Evolutionary conservation across 805 yeast genomes (phyloP), one percentile per base, ranked within the genome.

Genomic region (Monosporozyma aerobia): DNA sequence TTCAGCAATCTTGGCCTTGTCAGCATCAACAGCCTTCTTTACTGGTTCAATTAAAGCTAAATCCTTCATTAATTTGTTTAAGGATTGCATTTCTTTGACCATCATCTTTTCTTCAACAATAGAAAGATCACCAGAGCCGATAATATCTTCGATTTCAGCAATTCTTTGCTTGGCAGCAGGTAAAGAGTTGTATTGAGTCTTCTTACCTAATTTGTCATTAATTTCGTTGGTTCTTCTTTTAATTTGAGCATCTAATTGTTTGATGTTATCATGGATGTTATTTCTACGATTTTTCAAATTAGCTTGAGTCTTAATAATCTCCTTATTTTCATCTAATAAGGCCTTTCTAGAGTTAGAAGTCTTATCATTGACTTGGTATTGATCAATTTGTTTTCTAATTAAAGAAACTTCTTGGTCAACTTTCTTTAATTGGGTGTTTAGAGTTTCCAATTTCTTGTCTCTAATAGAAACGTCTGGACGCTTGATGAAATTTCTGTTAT

Each of bases 81-180:
- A 79, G 47, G 83, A 70, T 50, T 89, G 78, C 77, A 89, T 86
- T 73, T 92, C 98, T 73, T 87, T 87, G 59, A 94, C 81, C 58
- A 77, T 72, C 65, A 82, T 78, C 75, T 88, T 85, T 78, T 94
- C 99, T 57, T 92, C 96, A 51, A 90, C 97, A 64, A 94, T 81
- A 62, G 87, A 80, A 67, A 94, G 76, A 47, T 77, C 71, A 57
- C 98, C 98, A 49, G 85, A 72, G 52, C 86, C 87, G 56, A 94
- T 83, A 59, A 78, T 75, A 44, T 77, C 78, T 68, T 94, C 97
- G 64, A 89, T 79, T 58, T 74, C 75, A 54, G 68, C 66, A 63
- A 87, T 76, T 69, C 83, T 81, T 54, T 74, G 73, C 60, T 86
- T 90, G 59, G 87, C 83, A 57, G 87, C 95, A 39, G 73, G 82